Evolutionary conservation across 768 basidiomycete species (phyloP), one percentile per base, ranked within the genome.

Genomic region (Vishniacozyma victoriae): DNA sequence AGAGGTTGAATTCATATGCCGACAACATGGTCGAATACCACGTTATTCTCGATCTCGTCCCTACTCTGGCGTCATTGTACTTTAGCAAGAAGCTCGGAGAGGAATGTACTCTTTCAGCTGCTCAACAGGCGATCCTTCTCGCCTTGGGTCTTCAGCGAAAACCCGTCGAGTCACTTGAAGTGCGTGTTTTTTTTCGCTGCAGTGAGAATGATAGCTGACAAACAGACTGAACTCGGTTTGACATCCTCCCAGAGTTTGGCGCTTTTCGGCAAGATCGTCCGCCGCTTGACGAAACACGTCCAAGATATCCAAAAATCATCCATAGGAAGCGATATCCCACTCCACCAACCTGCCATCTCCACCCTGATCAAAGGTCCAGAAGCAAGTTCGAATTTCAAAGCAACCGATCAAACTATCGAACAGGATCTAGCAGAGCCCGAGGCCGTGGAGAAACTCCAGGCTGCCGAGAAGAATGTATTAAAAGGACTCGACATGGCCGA

Each of bases 11-110:
- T 60, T 87, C 93, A 4, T 99, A 99, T 57, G 86, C 90, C 0
- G 91, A 95, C 70, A 73, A 70, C 60, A 84, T 86, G 81, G 78
- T 97, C 35, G 95, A 97, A 72, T 96, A 93, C 62, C 95, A 97
- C 67, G 89, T 93, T 59, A 80, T 97, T 48, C 78, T 97, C 33
- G 95, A 99, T 70, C 77, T 97, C 20, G 77, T 99, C 14, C 93
- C 95, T 0, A 79, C 76, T 0, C 74, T 90, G 29, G 82, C 89
- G 2, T 74, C 78, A n/a, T 76, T 96, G 13, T 93, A 85, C 74
- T 99, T 97, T 70, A 82, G 88, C 60, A 79, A 68, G 12, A 63
- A 73, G 9, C 62, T 78, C 40, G 82, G 82, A 1, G 77, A 76
- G 4, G 82, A 83, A 15, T 74, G 86, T 16, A 79, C 74, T 36